Evolutionary conservation across 306 rosid species (phyloP), one percentile per base, ranked within the genome.

Genomic region (Ormosia emarginata): DNA sequence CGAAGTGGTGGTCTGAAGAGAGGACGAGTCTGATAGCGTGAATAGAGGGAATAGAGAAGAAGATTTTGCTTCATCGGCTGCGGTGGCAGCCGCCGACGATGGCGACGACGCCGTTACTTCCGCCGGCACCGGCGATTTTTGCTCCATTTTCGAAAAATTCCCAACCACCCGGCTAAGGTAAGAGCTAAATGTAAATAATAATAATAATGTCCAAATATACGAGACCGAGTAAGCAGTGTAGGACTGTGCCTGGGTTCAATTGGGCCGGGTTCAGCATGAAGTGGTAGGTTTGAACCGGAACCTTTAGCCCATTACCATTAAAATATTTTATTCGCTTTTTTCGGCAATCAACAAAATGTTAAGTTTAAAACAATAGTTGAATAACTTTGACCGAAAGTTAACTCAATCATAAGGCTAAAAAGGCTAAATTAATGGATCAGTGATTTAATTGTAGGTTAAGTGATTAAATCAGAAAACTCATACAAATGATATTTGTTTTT

Each of bases 31-130:
- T 8, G 83, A 12, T 61, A 71, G 74, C 2, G 92, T 79, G 8
- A 82, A 75, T 3, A 91, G 80, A 18, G 97, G 97, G 71, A 94
- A 92, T 0, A 92, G 85, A 1, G 97, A 88, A 2, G 97, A 84
- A 29, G 81, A 1, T 44, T 85, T 78, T 0, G 79, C 11, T 78
- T 75, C 89, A 69, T 24, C 82, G 41, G 39, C 67, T 0, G 41
- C 32, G 36, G 41, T 4, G 0, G 41, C 32, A 36, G 41, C 6
- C 0, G 70, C 17, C 0, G 49, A 1, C 0, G 62, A 30, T 1
- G 71, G 36, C 9, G 75, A 14, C 62, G 44, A 67, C 65, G 75
- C 44, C 57, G 57, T 11, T 57, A 15, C 78, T 34, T 34, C 71
- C 75, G 46, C 62, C 53, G 78, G 68, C 13, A 52, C 15, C 37